phyloP scores from a whole-genome alignment of 2,329 filamentous ascomycete species.

The Stachybotrys chartarum region DNA sequence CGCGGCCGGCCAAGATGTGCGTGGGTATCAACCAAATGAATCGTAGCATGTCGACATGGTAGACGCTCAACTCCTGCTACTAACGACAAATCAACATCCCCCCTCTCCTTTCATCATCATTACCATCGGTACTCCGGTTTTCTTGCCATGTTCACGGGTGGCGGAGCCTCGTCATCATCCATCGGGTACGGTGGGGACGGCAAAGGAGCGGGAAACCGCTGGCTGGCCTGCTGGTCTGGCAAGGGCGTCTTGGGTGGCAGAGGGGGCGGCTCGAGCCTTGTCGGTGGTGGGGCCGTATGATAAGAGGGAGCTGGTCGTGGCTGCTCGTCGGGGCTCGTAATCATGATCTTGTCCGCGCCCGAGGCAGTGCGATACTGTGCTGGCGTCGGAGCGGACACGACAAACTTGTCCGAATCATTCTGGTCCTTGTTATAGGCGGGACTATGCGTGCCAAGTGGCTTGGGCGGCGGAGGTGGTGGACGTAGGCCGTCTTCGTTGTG shows the following conservation, averaged over 20 bases:
- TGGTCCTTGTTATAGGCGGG: constrained; percentile 3
- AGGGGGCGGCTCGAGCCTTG: constrained; percentile 56
- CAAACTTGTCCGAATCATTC: constrained; percentile 46
- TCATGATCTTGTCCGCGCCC: constrained; percentile 62
- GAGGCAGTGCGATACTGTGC: constrained; percentile 49
- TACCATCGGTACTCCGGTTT: constrained; percentile 66
- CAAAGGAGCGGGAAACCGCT: constrained; percentile 23
- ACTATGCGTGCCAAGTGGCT: not conserved
- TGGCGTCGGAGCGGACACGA: constrained; percentile 50
- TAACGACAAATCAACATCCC: too few species aligned
- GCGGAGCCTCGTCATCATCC: constrained; percentile 72
- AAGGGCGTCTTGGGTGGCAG: constrained; percentile 73
- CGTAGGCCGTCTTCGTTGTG: constrained; percentile 21
- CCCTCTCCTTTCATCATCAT: not conserved
- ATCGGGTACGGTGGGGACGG: constrained; percentile 67
- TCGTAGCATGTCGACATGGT: too few species aligned
- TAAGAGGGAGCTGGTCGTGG: constrained; percentile 32
- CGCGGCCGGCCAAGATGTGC: too few species aligned
- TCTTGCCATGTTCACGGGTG: constrained; percentile 74
- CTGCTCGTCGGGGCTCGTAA: constrained; percentile 52
- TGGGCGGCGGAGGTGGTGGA: constrained; percentile 14
- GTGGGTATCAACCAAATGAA: too few species aligned
- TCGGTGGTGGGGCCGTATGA: constrained; percentile 18
- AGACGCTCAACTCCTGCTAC: too few species aligned
- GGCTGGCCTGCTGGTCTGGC: constrained; percentile 35